Conservation (phyloP, 805 yeast species). For the Hanseniaspora hatyaiensis region DNA sequence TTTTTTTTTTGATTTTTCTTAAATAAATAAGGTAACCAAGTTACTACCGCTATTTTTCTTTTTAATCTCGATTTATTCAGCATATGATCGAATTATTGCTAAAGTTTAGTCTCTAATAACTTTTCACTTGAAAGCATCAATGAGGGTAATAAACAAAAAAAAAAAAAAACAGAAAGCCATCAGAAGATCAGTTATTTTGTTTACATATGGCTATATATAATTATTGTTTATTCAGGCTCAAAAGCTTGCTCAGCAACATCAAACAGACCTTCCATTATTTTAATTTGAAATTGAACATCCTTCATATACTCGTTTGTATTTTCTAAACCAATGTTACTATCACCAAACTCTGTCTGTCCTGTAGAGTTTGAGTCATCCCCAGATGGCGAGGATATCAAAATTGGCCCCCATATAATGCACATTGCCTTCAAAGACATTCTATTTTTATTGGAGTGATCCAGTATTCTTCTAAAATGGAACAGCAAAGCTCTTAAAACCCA, state of each 20-base stretch:
- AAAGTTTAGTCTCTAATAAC: no score
- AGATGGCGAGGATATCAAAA: slow-evolving; percentile 45
- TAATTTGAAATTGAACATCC: slow-evolving; percentile 64
- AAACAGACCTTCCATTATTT: slow-evolving; percentile 74
- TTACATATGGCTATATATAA: no score
- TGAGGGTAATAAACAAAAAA: background rate
- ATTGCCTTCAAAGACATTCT: slow-evolving; percentile 74
- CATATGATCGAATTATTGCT: no score
- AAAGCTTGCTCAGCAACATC: slow-evolving; percentile 72
- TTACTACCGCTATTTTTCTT: no score
- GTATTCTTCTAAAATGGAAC: slow-evolving; percentile 72
- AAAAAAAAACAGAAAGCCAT: slow-evolving; percentile 1
- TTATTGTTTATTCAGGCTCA: slow-evolving; percentile 51
- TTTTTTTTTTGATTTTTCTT: background rate
- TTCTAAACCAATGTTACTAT: background rate
- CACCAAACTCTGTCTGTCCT: background rate
- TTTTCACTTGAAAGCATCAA: no score
- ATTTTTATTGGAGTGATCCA: slow-evolving; percentile 48
- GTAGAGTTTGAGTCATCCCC: background rate
- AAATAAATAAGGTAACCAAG: no score
- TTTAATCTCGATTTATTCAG: no score
- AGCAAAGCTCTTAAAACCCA: slow-evolving; percentile 77
- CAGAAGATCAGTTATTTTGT: no score
- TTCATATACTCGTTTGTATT: slow-evolving; percentile 50
- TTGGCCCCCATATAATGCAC: slow-evolving; percentile 93